phyloP scores from a whole-genome alignment of 257 asterid species.

The Scutellaria minor region DNA sequence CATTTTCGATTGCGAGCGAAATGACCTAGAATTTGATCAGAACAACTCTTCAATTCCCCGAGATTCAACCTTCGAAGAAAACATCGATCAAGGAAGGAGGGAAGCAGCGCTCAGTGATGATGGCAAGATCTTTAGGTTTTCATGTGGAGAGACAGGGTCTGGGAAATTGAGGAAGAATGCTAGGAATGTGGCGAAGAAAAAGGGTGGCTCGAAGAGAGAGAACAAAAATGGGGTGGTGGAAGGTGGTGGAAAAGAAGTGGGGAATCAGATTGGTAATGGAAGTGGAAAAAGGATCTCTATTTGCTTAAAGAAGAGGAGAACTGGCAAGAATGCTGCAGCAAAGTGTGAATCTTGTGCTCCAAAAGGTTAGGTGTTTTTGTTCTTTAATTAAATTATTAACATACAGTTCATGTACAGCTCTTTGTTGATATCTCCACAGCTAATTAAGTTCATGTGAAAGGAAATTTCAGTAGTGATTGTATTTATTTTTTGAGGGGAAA shows the following conservation, averaged over 20 bases:
- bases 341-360: conserved; percentile 70
- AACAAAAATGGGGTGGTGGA: conserved; percentile 45
- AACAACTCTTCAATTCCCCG: conserved; percentile 28
- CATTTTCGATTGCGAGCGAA: conserved; percentile 31
- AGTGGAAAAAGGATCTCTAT: conserved; percentile 54
- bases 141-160: conserved; percentile 45
- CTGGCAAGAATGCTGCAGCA: conserved; percentile 53
- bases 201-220: conserved; percentile 43
- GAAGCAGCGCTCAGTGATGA: conserved; percentile 33
- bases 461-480: not conserved
- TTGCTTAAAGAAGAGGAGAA: conserved; percentile 76
- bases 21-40: conserved; percentile 28
- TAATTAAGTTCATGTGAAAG: not conserved
- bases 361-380: conserved; percentile 49
- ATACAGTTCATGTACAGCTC: not conserved
- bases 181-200: conserved; percentile 47
- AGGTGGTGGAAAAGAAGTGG: conserved; percentile 25
- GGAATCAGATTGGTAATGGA: conserved; percentile 45
- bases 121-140: conserved; percentile 63
- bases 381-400: not conserved
- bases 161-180: conserved; percentile 44
- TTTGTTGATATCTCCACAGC: too few species aligned
- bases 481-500: too few species aligned
- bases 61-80: conserved; percentile 40
- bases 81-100: conserved; percentile 22